Base-by-base conservation (phyloP, 1,284 basidiomycete species). In the Singerocomus rubriflavus region DNA sequence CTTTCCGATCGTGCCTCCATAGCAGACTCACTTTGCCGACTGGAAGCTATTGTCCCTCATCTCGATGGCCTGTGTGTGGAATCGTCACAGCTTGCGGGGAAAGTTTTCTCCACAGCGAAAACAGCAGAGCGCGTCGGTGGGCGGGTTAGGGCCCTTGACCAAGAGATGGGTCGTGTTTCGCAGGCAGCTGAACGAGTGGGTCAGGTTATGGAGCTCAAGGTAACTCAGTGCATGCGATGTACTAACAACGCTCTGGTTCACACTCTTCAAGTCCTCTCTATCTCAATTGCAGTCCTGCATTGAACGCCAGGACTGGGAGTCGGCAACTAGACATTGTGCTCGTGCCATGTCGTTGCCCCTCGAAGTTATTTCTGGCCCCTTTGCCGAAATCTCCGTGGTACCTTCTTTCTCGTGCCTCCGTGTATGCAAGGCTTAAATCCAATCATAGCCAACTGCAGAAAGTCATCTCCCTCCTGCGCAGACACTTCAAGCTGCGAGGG, bases 101-200 rank as follows among this genome's bases (percentile, higher is more conserved):
- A 79, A 46, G 85, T 93, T 10, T 78, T 78, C 1, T 72, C 72
- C 17, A 92, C 89, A 0, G 88, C 89, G 9, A 77, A 83, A 54
- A 96, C 92, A 2, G 95, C 94, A 21, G 85, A 93, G 60, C 77
- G 94, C 47, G 91, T 99, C 9, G 92, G 94, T 6, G 89, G 91
- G 27, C 87, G 88, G 44, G 94, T 99, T 8, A 77, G 90, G 30
- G 76, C 81, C 5, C 76, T 99, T 44, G 95, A 98, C 63, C 88
- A 93, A 62, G 92, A 98, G 72, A 93, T 96, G 80, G 78, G 82
- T 29, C 79, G 93, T 36, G 88, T 98, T 12, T 81, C 87, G 38
- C 89, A 91, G 61, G 89, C 93, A 10, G 82, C 80, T 9, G 92
- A 95, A 51, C 82, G 91, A 50, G 91, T 96, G 5, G 82, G 81